Base-by-base conservation (phyloP, 208 protist genomes). In the Novymonas esmeraldas region DNA sequence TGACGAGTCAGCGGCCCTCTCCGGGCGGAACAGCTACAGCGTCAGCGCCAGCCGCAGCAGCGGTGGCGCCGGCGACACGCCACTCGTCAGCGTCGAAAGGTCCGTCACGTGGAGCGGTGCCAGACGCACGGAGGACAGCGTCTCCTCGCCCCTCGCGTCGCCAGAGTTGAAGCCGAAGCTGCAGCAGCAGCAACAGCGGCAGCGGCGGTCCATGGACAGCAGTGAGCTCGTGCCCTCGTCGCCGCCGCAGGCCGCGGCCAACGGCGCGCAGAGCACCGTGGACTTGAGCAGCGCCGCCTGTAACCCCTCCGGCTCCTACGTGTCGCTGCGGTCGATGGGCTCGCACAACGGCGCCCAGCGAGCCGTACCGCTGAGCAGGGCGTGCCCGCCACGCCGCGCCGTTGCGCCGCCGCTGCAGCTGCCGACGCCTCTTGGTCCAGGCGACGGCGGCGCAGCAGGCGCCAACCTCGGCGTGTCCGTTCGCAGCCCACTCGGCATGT, bases 21-120 rank as follows among this genome's bases (percentile, higher is more conserved):
- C 55, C 9, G 38, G 45, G 14, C 24, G 10, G 10, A n/a, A 33
- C 18, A 42, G 18, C 39, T 2, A 10, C 34, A 38, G 34, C 26
- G 45, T 11, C 57, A 55, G 42, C 29, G 26, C 45, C 26, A 29
- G 51, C 29, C 10, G 39, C 16, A 6, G 42, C 3, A 42, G n/a
- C 26, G 38, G 14, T 9, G 59, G 10, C 11, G 34, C 39, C 2
- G 52, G 42, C 34, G 44, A 67, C 46, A 63, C 31, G 44, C 44
- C 52, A 0, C 60, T 62, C 16, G 63, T 50, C 34, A 45, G 41
- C 0, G 42, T 61, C 4, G 58, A 61, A 38, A 31, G 18, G 11
- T 52, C 42, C 14, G 34, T 20, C 31, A 20, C 11, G 28, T 51
- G 56, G 46, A 48, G 55, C 38, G 2, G 34, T 48, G 39, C 14